Base-by-base conservation (phyloP, 257 asterid species). In the Scutellaria galericulata region DNA sequence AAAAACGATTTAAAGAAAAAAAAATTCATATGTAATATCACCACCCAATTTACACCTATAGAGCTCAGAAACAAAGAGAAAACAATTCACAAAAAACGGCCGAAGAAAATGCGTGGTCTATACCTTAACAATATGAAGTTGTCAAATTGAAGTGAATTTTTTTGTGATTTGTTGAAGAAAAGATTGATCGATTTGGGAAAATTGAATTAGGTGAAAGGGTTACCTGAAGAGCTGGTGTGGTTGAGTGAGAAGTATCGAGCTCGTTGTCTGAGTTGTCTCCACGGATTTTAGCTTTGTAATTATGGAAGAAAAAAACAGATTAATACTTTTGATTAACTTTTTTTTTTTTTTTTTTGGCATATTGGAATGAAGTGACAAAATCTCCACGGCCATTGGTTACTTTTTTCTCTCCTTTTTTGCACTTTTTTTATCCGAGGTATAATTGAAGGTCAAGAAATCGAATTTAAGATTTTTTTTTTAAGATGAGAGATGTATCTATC, bases 171-270 rank as follows among this genome's bases (percentile, higher is more conserved):
- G 18, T 13, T 45, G 62, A 66, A 41, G 12, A 67, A 58, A 48
- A 3, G 66, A 22, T 48, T 37, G 1, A 59, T 55, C n/a, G 40
- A 56, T 65, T 66, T 52, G 56, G 55, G 63, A 24, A 4, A 7
- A 48, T 59, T 40, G 64, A 20, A 66, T n/a, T 27, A 37, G 24
- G 53, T 4, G 9, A 48, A 5, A 3, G 64, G 14, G 3, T 22
- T 68, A 68, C 75, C 79, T 66, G 63, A 64, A 42, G 18, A n/a
- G 20, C 18, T 46, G 68, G 73, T 7, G 57, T 9, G 37, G 70
- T 6, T 37, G 71, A 75, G 55, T 61, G 40, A 9, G 63, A 51
- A 61, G 62, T 12, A 9, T 64, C 64, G 56, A 39, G 71, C 55
- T 72, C 52, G 27, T 37, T 22, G 62, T 60, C 7, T 9, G 15